Evolutionary conservation across 257 asterid species (phyloP), one percentile per base, ranked within the genome.

Genomic region (Mitragyna speciosa): DNA sequence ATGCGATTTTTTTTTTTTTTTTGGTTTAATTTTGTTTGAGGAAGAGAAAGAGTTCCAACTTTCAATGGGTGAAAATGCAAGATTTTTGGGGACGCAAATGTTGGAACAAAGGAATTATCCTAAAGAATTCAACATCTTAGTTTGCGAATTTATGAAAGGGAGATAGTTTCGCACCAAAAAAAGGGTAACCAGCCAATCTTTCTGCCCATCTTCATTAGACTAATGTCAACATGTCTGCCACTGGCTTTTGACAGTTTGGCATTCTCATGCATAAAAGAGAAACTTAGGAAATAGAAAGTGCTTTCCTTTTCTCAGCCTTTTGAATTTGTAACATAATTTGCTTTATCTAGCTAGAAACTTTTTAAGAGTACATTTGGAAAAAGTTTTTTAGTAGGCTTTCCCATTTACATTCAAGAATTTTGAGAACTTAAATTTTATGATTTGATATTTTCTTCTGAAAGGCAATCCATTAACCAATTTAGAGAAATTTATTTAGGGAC

Each of bases 91-190:
- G 45, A 16, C 12, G 31, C 49, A 83, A 33, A 56, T 3, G 11
- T 16, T 70, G 58, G 63, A 48, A 69, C 43, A 47, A 30, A 70
- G 45, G 33, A 76, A 52, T 11, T 33, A 59, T 47, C 68, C 49
- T 31, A 12, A 41, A 43, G 61, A 72, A 17, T 26, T n/a, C 20
- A 22, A 74, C 43, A 26, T 47, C 28, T 64, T 19, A 41, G 41
- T 48, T 79, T n/a, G 64, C 31, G 26, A 67, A 73, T 75, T 20
- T 17, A 83, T 73, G 90, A 87, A 75, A 73, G 71, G 15, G 92
- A 90, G 93, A 75, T 36, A 36, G 36, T 89, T 70, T 83, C 87
- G 93, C 86, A 84, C 90, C 92, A 88, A 76, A 39, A 81, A 47
- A 54, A 33, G 81, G 87, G 90, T 84, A 68, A 59, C 80, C 80